Evolutionary conservation across 352 stramenopile species (phyloP), one percentile per base, ranked within the genome.

Genomic region (Phytophthora foliorum): DNA sequence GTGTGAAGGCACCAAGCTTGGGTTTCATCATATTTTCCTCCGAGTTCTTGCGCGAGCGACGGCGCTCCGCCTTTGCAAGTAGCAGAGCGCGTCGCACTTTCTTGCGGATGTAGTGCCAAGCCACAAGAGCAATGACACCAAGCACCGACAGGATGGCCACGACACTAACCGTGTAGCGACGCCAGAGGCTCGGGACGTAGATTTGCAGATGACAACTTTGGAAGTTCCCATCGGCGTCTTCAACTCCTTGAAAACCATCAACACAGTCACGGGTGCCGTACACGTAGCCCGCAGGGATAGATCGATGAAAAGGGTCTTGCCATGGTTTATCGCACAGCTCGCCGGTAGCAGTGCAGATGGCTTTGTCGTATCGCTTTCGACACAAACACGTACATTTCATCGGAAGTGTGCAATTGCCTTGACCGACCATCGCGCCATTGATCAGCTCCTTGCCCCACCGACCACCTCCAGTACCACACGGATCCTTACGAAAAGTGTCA

Each of bases 171-270:
- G 89, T 94, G 66, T 97, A 94, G 6, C 89, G 71, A 34, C 97
- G 88, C 62, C 90, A 96, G 10, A 71, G 61, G 3, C 82, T 93
- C 5, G 97, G 97, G 54, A 97, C 88, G 74, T 98, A 98, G 54
- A 99, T 98, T 66, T 90, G 86, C 27, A 99, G 67, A 76, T 99
- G 97, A 68, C 97, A 99, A 48, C 84, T 98, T 24, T 85, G 65
- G 63, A 99, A 98, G 22, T 88, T 73, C 19, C 97, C 95, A 21
- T 97, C 55, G 10, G 70, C 77, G 62, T 99, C 92, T 42, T 97
- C 84, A 34, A 97, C 75, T 5, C 97, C 97, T 70, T 99, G 92
- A 67, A 98, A 99, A 3, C 97, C 97, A 56, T 96, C 92, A 6
- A 84, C 83, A 60, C 97, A 99, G 58, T 90, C 72, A 21, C 81